Conservation (phyloP, 306 rosid genomes). For the Luffa acutangula region DNA sequence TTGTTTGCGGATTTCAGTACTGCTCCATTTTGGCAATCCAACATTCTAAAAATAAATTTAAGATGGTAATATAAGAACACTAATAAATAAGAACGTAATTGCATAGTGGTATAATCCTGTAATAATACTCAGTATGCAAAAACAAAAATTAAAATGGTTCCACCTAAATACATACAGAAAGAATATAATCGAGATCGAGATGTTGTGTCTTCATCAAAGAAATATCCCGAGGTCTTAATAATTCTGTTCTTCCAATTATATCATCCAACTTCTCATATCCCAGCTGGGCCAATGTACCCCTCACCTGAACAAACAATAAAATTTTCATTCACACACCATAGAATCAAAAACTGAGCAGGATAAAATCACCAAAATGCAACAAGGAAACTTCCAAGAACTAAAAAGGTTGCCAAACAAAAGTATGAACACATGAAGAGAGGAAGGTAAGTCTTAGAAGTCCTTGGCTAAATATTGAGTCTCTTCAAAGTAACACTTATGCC, state of each 20-base stretch:
- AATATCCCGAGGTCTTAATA: conserved; percentile 72
- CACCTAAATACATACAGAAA: conserved; percentile 49
- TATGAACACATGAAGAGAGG: not conserved
- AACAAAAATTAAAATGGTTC: not conserved
- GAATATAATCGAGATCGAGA: conserved; percentile 62
- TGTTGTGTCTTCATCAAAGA: conserved; percentile 94
- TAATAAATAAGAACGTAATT: not conserved
- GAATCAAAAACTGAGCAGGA: not conserved
- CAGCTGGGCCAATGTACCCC: conserved; percentile 89
- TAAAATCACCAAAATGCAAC: not conserved
- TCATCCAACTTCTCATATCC: conserved; percentile 94
- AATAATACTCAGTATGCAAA: not conserved
- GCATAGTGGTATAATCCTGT: not conserved
- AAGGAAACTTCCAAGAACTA: not conserved
- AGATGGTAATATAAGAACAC: conserved; percentile 7
- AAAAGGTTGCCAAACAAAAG: not conserved
- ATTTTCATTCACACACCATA: not conserved
- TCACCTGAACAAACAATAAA: conserved; percentile 40
- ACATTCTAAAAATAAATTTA: conserved; percentile 38
- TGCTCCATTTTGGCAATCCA: conserved; percentile 85
- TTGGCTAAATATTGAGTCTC: too few relatives aligned
- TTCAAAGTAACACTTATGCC: too few relatives aligned
- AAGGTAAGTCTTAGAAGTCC: too few relatives aligned
- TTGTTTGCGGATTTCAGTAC: conserved; percentile 79
- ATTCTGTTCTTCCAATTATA: conserved; percentile 73